Evolutionary conservation across 2,329 filamentous ascomycete genomes (phyloP), one percentile per base, ranked within the genome.

Genomic region (Whalleya microplaca): DNA sequence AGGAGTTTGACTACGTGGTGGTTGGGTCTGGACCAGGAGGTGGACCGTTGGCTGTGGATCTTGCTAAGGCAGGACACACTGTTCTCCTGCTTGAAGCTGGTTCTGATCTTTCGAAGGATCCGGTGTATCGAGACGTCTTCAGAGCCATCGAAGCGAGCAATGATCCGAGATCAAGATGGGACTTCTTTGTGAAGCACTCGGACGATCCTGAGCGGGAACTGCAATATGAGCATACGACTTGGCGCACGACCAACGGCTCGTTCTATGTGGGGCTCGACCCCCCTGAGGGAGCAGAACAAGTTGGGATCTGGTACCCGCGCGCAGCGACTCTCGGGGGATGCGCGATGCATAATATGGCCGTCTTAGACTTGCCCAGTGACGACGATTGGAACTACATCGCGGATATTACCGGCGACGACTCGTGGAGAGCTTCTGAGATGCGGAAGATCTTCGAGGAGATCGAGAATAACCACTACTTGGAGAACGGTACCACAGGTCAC

Each of bases 161-260:
- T 75, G 48, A 75, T 81, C 80, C 41, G 77, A 85, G 63, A 78
- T 85, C 61, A 71, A 74, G 27, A 41, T 87, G 85, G 84, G 82
- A 87, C 71, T 87, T 84, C 71, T 88, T 82, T 59, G 83, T 87
- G 32, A 78, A 78, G 45, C 84, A 87, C 67, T 87, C 85, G 56
- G 74, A 78, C 8, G 78, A 87, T 58, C 72, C 82, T 19, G 69
- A 71, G n/a, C 76, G 80, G 45, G 82, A 86, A 63, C 74, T 78
- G 20, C 72, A 75, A 45, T 83, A 87, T 66, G 80, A 73, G 64
- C 86, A 87, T 73, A 82, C 82, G 51, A 80, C 80, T 1, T 87
- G 85, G 68, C 69, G 76, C 8, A 80, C 79, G 1, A 71, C 77
- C 0, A 71, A 80, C 45, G 83, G 82, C 14, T 70, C 71, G 2